Base-by-base conservation (phyloP, 805 yeast species). In the Wickerhamiella alocasiicola region DNA sequence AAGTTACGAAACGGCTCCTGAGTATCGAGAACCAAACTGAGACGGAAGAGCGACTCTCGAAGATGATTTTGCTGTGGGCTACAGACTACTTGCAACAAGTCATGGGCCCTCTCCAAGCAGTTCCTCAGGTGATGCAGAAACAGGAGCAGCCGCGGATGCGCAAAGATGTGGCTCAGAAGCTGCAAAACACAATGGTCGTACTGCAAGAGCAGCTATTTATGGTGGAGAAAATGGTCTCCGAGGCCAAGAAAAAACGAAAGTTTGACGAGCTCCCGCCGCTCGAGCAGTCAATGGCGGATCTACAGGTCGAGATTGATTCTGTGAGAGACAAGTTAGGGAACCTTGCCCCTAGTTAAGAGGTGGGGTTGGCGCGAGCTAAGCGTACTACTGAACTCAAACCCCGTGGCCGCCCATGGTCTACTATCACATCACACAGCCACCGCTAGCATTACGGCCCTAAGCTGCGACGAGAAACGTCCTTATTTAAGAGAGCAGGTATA, bases 191-290 rank as follows among this genome's bases (percentile, higher is more conserved):
- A 48, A 60, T 87, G 44, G 81, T 87, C 79, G 95, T 88, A 9
- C 60, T 84, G 53, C 78, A 78, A 45, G 97, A 87, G 55, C 97
- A 87, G 52, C 67, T 68, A 49, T 87, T 72, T 49, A 59, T 88
- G 45, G 76, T 88, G 2, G 72, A 74, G 44, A 67, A 73, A 12
- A 72, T 78, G 71, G 69, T 81, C 20, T 65, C 67, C 2, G 73
- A 68, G 11, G 73, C 78, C 27, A 81, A 77, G 45, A 68, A 67
- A 48, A 74, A 71, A 39, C 62, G 96, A 32, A 72, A 74, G 47
- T 82, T 83, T 53, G 95, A 85, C 43, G 95, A 82, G 54, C 59
- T 83, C 31, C 63, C 61, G 9, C 67, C 81, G 1, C 61, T 88
- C 43, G 70, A 70, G 26, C 65, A 57, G 16, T 81, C 80, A 42